Conservation (phyloP, 2,329 filamentous ascomycete species). For the Colletotrichum sp. region DNA sequence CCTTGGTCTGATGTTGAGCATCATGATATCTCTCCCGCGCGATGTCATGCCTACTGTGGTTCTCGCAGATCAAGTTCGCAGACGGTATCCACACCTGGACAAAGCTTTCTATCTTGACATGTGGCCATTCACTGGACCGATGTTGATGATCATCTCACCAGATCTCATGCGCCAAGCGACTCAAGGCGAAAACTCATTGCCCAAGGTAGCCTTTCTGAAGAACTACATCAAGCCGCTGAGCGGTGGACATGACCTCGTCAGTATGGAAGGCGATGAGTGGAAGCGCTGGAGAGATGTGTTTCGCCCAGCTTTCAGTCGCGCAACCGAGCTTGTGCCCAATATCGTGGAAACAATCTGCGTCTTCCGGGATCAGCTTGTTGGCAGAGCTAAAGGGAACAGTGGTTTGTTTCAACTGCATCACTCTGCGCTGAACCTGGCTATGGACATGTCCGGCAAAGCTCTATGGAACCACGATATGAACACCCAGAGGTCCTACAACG, state of each 20-base stretch:
- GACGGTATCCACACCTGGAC: not conserved
- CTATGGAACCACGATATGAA: constrained; percentile 4
- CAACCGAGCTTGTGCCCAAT: not conserved
- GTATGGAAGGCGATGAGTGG: constrained; percentile 9
- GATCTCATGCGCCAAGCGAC: not conserved
- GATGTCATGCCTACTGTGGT: not conserved
- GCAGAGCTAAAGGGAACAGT: not conserved
- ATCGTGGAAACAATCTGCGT: not conserved
- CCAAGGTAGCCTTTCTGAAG: not conserved
- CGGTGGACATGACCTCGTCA: not conserved
- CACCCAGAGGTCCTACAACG: not conserved
- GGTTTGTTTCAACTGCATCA: not conserved
- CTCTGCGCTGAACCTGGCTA: not conserved
- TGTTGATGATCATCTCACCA: constrained; percentile 2
- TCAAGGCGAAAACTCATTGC: not conserved
- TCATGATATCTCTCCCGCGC: not conserved
- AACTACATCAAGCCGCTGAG: not conserved
- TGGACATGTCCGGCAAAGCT: constrained; percentile 5
- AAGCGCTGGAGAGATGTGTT: constrained; percentile 1
- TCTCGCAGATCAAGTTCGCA: not conserved
- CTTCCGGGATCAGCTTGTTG: not conserved
- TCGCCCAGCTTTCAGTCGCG: not conserved
- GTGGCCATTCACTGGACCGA: constrained; percentile 4
- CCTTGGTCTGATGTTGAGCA: not conserved
- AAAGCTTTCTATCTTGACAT: constrained; percentile 3